Evolutionary conservation across 2,329 filamentous ascomycete genomes (phyloP).

Genomic region (Xylaria sp.): DNA sequence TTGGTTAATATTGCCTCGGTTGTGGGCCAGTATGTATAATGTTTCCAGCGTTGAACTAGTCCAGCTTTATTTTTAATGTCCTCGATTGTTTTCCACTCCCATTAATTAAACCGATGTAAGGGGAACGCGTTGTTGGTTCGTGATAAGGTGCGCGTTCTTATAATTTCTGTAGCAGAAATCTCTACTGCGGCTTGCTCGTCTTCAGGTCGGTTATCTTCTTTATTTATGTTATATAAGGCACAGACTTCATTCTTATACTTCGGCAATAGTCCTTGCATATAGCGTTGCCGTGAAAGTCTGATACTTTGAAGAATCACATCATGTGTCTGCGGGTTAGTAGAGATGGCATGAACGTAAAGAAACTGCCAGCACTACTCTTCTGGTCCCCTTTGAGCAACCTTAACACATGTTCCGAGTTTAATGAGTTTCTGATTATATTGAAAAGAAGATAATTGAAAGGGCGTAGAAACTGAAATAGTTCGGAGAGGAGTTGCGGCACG

Average conservation of each 20-base stretch:
- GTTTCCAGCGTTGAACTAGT: slow-evolving; percentile 65
- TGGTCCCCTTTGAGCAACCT: slow-evolving; percentile 20
- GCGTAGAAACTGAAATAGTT: not conserved
- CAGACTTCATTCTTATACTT: slow-evolving; percentile 57
- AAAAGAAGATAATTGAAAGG: not conserved
- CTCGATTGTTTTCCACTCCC: slow-evolving; percentile 38
- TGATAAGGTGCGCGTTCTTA: slow-evolving; percentile 55
- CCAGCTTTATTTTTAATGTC: slow-evolving; percentile 48
- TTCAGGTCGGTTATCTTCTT: slow-evolving; percentile 48
- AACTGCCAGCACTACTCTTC: slow-evolving; percentile 34
- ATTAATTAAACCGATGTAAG: slow-evolving; percentile 44
- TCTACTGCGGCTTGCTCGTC: slow-evolving; percentile 56
- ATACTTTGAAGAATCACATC: slow-evolving; percentile 52
- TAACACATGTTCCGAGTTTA: slow-evolving; percentile 26
- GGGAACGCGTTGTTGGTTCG: slow-evolving; percentile 67
- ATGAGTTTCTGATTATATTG: slow-evolving; percentile 10
- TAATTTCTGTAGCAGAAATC: slow-evolving; percentile 53
- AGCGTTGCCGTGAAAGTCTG: slow-evolving; percentile 48
- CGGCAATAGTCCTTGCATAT: slow-evolving; percentile 51
- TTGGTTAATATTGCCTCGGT: slow-evolving; percentile 11
- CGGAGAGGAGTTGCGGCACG: not conserved
- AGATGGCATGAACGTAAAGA: slow-evolving; percentile 30
- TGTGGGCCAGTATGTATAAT: slow-evolving; percentile 48
- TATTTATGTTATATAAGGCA: slow-evolving; percentile 53
- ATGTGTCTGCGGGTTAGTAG: slow-evolving; percentile 7